Evolutionary conservation across 768 basidiomycete genomes (phyloP).

Genomic region (Rhodocollybia butyracea): DNA sequence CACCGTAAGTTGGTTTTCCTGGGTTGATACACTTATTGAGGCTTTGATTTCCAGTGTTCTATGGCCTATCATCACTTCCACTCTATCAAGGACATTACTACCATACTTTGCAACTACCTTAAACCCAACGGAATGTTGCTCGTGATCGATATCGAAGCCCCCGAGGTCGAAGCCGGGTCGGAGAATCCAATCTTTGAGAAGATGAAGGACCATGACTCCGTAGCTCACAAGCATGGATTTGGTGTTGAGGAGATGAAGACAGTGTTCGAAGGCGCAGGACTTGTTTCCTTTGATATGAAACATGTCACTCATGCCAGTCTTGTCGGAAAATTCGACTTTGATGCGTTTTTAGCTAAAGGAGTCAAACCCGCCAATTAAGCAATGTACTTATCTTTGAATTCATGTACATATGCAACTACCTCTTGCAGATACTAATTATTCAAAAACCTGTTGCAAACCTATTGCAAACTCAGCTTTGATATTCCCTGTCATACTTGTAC

Average conservation of each 20-base stretch:
- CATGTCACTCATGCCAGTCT: conserved; percentile 26
- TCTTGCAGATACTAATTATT: too few relatives aligned
- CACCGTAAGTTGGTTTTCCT: conserved; percentile 62
- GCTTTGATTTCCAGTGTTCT: conserved; percentile 40
- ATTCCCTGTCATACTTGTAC: too few relatives aligned
- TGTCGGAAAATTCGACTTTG: conserved; percentile 26
- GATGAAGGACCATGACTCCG: conserved; percentile 32
- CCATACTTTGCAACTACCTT: conserved; percentile 49
- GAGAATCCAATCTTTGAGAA: conserved; percentile 26
- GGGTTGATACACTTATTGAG: neutral
- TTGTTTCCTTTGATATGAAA: conserved; percentile 42
- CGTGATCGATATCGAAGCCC: conserved; percentile 45
- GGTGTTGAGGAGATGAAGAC: conserved; percentile 42
- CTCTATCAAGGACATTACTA: conserved; percentile 49
- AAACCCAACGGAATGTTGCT: conserved; percentile 61
- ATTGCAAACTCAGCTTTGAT: too few relatives aligned
- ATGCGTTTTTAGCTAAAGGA: conserved; percentile 59
- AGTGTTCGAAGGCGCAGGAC: conserved; percentile 51
- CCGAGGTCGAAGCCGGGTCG: neutral
- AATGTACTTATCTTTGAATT: too few relatives aligned
- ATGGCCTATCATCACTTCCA: conserved; percentile 66
- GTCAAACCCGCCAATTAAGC: too few relatives aligned
- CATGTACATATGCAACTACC: too few relatives aligned
- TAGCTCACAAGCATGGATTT: conserved; percentile 56
- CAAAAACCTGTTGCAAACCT: too few relatives aligned